Percentiles rank a stretch among this genome's conserved stretches.
phyloP scores from a whole-genome alignment of 306 rosid species.

The Mucuna pruriens region DNA sequence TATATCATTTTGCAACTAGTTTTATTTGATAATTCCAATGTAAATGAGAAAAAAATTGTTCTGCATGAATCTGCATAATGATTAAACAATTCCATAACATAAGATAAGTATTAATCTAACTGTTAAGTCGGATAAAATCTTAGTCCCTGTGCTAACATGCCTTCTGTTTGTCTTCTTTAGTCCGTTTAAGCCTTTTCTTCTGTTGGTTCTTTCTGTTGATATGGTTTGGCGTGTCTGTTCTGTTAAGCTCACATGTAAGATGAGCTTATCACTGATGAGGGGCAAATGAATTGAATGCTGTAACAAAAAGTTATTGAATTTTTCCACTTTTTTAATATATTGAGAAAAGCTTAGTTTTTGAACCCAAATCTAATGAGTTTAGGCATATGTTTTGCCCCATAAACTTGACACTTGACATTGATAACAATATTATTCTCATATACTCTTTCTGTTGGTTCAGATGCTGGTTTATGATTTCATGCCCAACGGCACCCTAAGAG shows the following conservation, averaged over 20 bases:
- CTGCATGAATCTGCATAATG: neutral
- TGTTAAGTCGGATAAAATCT: neutral
- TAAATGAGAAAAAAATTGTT: slow-evolving; percentile 22
- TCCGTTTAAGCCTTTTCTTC: neutral
- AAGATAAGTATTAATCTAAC: slow-evolving; percentile 6
- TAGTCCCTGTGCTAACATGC: slow-evolving; percentile 9
- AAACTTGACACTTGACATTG: neutral
- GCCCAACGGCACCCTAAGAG: slow-evolving; percentile 88
- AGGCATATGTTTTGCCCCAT: slow-evolving; percentile 18
- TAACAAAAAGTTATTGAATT: no score
- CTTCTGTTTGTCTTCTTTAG: slow-evolving; percentile 5
- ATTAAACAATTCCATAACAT: neutral
- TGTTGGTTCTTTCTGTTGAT: slow-evolving; percentile 34
- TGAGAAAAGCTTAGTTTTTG: slow-evolving; percentile 1
- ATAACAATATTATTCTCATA: slow-evolving; percentile 35
- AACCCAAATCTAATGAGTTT: slow-evolving; percentile 5
- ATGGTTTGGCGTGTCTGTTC: slow-evolving; percentile 5
- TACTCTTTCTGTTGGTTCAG: slow-evolving; percentile 54
- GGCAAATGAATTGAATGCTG: neutral
- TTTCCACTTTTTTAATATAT: neutral
- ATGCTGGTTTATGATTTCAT: slow-evolving; percentile 92
- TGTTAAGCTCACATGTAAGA: neutral
- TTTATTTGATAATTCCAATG: slow-evolving; percentile 7
- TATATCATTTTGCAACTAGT: slow-evolving; percentile 16
- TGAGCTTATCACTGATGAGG: neutral